Base-by-base conservation (phyloP, 2,329 filamentous ascomycete genomes). In the Epichloe brachyelytri region DNA sequence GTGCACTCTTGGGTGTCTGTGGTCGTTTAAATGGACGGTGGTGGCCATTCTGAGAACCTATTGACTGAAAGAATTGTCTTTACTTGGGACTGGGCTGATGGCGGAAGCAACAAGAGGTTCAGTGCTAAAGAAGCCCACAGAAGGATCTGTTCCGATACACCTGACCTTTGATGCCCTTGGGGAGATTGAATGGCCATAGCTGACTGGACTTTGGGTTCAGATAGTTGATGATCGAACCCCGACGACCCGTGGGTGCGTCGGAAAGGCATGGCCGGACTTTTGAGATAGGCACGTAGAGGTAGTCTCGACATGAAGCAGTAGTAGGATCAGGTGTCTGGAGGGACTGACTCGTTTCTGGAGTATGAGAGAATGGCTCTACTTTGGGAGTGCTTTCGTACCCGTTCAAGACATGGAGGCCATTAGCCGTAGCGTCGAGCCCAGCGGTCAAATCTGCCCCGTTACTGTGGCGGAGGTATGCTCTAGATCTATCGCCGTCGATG, bases 211-310 rank as follows among this genome's bases (percentile, higher is more conserved):
- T 43, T 46, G 19, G 36, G 15, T 19, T 44, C 38, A 38, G 22
- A 43, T 6, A 40, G 7, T 36, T n/a, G 40, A 5, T 38, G 40
- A 1, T 37, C 4, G 39, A 46, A 40, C 26, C 43, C 26, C 30
- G 34, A 15, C 7, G 37, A 8, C 53, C 50, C 5, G 46, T 36
- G 14, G 22, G 37, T 26, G 45, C 41, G 8, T 55, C 40, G 54
- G 53, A 26, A 45, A 50, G 41, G 39, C 51, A 59, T 4, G 61
- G 53, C 7, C 56, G 55, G 8, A 60, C 50, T 34, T 61, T 62
- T 17, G 60, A 59, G 26, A 57, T 43, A 4, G 52, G 58, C 15
- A 54, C 48, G 33, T 3, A 30, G 38, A 51, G n/a, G 30, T 50
- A 26, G 22, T 40, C 36, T 22, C n/a, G 51, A 41, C 30, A 22